Evolutionary conservation across 1,284 basidiomycete genomes (phyloP).

Genomic region (Marasmius oreades): DNA sequence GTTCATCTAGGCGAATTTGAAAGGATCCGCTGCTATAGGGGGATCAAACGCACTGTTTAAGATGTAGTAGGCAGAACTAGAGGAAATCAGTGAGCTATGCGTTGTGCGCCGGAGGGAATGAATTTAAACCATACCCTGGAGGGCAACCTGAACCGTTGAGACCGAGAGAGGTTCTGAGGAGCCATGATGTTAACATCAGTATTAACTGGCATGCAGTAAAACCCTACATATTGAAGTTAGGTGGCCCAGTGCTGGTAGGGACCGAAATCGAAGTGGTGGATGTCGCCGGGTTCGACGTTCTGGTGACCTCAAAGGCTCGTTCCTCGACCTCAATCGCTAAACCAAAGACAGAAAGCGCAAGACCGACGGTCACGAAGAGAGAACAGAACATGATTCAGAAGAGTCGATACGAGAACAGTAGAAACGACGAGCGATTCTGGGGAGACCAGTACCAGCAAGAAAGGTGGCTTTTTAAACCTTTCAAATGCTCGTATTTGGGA

Average conservation of each 20-base stretch:
- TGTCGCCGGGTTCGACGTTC: not conserved
- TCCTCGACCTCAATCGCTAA: not conserved
- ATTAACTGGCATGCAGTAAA: not conserved
- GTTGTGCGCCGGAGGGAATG: no score
- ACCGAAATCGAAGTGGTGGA: not conserved
- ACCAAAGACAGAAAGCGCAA: not conserved
- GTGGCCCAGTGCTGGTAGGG: not conserved
- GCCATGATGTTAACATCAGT: constrained; percentile 1
- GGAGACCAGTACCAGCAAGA: not conserved
- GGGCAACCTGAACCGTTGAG: constrained; percentile 23
- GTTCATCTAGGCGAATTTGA: constrained; percentile 18
- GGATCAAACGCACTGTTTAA: constrained; percentile 8
- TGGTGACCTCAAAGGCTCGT: not conserved
- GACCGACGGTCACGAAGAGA: not conserved
- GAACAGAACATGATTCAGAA: not conserved
- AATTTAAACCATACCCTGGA: constrained; percentile 14
- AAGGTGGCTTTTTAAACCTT: not conserved
- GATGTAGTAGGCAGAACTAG: constrained; percentile 11
- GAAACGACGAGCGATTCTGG: constrained; percentile 2
- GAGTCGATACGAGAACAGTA: not conserved
- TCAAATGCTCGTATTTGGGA: not conserved
- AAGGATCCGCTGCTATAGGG: not conserved
- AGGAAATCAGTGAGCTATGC: not conserved
- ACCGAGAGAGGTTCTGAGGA: constrained; percentile 2
- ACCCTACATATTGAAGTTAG: constrained; percentile 1